Evolutionary conservation across 2,329 filamentous ascomycete species (phyloP).

Genomic region (Arthroderma sp.): DNA sequence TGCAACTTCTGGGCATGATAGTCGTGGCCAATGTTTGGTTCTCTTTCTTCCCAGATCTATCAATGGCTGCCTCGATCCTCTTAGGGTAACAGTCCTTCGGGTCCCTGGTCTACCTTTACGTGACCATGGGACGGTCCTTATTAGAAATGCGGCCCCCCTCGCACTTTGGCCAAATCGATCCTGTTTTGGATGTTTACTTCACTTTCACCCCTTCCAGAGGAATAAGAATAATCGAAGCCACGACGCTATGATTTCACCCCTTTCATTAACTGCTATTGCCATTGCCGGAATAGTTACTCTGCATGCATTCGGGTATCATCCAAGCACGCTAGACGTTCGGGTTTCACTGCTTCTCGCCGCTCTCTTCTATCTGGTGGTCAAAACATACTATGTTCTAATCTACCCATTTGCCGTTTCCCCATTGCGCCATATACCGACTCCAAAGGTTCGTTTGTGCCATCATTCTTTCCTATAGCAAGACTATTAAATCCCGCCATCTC

Average conservation of each 20-base stretch:
- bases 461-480: not conserved
- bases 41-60: not conserved
- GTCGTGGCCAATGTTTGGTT: not conserved
- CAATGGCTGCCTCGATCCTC: too few species aligned
- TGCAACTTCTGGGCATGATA: too few species aligned
- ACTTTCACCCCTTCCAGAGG: too few species aligned
- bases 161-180: too few species aligned
- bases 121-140: too few species aligned
- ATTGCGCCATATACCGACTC: slow-evolving; percentile 3
- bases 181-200: too few species aligned
- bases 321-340: not conserved
- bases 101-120: not conserved
- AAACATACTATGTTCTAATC: not conserved
- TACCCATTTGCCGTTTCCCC: slow-evolving; percentile 4
- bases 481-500: not conserved
- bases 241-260: not conserved
- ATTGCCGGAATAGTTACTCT: not conserved
- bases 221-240: not conserved
- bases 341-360: not conserved
- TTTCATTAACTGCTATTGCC: not conserved
- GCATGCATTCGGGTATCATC: not conserved
- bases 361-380: not conserved
- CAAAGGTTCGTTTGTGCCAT: not conserved
- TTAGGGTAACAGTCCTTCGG: not conserved
- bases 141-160: too few species aligned